These are phyloP conservation scores for Trichoderma aggressivum DNA, from an alignment of 2,329 filamentous ascomycete species.

Conservation along the genomic window DNA sequence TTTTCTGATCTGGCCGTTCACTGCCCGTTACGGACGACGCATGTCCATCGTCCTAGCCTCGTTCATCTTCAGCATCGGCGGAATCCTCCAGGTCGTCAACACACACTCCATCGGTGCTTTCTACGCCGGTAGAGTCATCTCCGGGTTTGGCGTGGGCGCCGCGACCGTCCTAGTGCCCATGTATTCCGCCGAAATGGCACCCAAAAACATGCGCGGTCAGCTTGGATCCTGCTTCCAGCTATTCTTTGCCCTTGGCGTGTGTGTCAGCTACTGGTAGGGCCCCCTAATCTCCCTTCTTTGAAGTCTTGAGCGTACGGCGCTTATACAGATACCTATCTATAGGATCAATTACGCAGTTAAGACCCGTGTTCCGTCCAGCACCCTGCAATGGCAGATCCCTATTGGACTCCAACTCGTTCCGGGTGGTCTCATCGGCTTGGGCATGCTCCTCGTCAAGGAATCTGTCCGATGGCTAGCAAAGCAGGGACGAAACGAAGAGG, in stretches of 20 bases:
- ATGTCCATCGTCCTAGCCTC: conserved; percentile 44
- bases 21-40: conserved; percentile 46
- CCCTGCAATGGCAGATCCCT: conserved; percentile 49
- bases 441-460: conserved; percentile 57
- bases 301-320: background rate
- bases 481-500: conserved; percentile 54
- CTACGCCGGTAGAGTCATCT: conserved; percentile 48
- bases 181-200: conserved; percentile 42
- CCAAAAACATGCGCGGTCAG: conserved; percentile 48
- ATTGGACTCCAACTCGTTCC: conserved; percentile 56
- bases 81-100: conserved; percentile 34
- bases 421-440: conserved; percentile 49
- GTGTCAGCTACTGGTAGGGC: background rate
- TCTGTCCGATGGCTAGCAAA: conserved; percentile 59
- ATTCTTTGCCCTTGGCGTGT: background rate
- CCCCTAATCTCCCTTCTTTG: background rate
- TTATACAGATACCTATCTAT: background rate
- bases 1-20: conserved; percentile 43
- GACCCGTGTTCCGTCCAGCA: background rate
- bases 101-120: conserved; percentile 37
- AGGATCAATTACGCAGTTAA: background rate
- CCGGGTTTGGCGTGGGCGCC: conserved; percentile 50
- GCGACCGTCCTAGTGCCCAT: conserved; percentile 47
- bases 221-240: background rate
- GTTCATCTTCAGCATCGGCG: conserved; percentile 39